Evolutionary conservation across 2,329 filamentous ascomycete species (phyloP), one percentile per base, ranked within the genome.

Genomic region (Amauroascus niger): DNA sequence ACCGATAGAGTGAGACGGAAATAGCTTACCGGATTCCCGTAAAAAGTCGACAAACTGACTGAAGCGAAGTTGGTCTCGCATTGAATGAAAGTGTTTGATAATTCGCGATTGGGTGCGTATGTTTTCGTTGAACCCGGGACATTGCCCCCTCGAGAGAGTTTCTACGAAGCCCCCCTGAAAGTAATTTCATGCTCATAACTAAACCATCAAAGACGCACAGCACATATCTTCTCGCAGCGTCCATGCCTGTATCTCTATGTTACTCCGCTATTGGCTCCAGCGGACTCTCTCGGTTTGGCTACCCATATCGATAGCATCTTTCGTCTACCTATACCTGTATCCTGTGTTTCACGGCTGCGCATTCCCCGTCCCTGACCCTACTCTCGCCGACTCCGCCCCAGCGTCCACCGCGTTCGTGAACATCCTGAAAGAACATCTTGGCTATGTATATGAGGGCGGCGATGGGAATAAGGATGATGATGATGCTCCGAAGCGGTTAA

Each of bases 281-380:
- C 64, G 65, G 63, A 59, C 75, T 57, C 71, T 76, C 65, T 64
- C 71, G 63, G 63, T 78, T 58, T 69, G 83, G 35, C 65, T 86
- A 43, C 83, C 87, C 47, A 64, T 91, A 65, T 83, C 86, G 55
- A 63, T 91, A 64, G 71, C 81, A 59, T 80, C 81, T 64, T 88
- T 86, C 49, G 63, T 83, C 60, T 94, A 90, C 71, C 78, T 97
- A 51, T 96, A 96, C 73, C 75, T 91, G 37, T 97, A 95, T 67
- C 90, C 93, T 7, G 65, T 87, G 61, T 84, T 95, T 64, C 79
- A 82, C 60, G 79, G 80, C 64, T 97, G 90, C 74, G 82, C 79
- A 35, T 97, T 96, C 69, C 88, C 90, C 9, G 67, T 65, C 74
- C 59, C 76, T 74, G 33, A 73, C 57, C 41, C 16, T 45, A 48